These are phyloP conservation scores for Ormosia emarginata DNA, from an alignment of 306 rosid species.

Conservation along the genomic window DNA sequence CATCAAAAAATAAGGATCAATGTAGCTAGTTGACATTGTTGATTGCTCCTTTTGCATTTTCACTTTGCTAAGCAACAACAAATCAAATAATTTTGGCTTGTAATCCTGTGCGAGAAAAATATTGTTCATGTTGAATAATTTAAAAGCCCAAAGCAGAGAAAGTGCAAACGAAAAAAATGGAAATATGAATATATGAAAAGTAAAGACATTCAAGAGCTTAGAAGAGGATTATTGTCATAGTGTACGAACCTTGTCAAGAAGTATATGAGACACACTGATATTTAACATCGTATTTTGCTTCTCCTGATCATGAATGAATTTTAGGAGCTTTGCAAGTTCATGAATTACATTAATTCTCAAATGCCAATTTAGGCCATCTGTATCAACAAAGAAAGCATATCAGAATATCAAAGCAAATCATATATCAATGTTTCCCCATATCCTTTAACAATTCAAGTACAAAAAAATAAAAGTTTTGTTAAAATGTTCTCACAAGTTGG, in stretches of 20 bases:
- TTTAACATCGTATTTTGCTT: conserved; percentile 42
- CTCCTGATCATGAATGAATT: conserved; percentile 51
- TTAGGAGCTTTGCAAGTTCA: conserved; percentile 48
- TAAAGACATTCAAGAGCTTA: background rate
- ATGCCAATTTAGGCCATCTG: conserved; percentile 50
- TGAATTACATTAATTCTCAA: conserved; percentile 46
- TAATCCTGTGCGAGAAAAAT: conserved; percentile 33
- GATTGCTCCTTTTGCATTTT: conserved; percentile 27
- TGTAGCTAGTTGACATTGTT: conserved; percentile 23
- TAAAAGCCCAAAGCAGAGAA: background rate
- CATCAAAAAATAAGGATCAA: conserved; percentile 45
- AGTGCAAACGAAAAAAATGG: background rate
- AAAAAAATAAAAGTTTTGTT: background rate
- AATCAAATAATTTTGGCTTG: conserved; percentile 48
- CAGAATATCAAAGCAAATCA: background rate
- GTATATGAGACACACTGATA: conserved; percentile 45
- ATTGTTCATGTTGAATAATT: background rate
- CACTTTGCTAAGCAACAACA: conserved; percentile 26
- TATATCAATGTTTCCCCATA: background rate
- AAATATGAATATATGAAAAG: background rate
- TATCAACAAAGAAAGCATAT: background rate
- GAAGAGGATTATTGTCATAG: background rate
- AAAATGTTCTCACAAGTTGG: background rate
- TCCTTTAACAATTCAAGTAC: background rate
- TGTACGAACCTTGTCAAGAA: conserved; percentile 57